phyloP scores from a whole-genome alignment of 2,329 filamentous ascomycete species.

The Trichoderma brevicompactum region DNA sequence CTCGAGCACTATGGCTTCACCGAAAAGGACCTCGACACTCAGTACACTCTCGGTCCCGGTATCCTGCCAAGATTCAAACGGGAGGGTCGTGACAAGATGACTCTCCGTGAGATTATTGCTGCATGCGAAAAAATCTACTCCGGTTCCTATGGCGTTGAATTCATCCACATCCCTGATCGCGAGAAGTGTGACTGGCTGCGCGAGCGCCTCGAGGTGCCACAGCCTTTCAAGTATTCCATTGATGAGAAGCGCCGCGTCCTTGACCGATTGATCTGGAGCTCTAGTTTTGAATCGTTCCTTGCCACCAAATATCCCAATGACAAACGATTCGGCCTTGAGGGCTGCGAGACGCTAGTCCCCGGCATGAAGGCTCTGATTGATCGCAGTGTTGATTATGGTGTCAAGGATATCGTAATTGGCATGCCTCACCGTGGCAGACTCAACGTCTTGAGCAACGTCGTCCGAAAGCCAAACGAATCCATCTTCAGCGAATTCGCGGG shows the following conservation, averaged over 20 bases:
- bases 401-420: conserved; percentile 99
- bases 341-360: conserved; percentile 93
- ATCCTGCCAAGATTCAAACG: conserved; percentile 93
- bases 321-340: conserved; percentile 98
- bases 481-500: conserved; percentile 99
- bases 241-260: conserved; percentile 98
- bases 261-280: conserved; percentile 97
- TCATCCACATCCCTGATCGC: conserved; percentile 97
- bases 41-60: conserved; percentile 90
- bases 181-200: conserved; percentile 98
- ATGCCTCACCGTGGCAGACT: conserved; percentile 99
- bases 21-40: conserved; percentile 89
- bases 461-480: conserved; percentile 98
- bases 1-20: conserved; percentile 95
- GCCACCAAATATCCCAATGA: conserved; percentile 99
- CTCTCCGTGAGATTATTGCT: conserved; percentile 87
- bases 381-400: conserved; percentile 95
- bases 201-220: conserved; percentile 90
- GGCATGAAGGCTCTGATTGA: conserved; percentile 99
- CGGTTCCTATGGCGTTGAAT: conserved; percentile 96
- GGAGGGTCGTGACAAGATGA: conserved; percentile 92
- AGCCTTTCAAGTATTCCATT: conserved; percentile 95
- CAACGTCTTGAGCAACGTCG: conserved; percentile 97
- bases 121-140: conserved; percentile 96
- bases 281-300: conserved; percentile 94